These are phyloP conservation scores for Pogostemon cablin DNA, from an alignment of 257 asterid species.

Conservation along the genomic window DNA sequence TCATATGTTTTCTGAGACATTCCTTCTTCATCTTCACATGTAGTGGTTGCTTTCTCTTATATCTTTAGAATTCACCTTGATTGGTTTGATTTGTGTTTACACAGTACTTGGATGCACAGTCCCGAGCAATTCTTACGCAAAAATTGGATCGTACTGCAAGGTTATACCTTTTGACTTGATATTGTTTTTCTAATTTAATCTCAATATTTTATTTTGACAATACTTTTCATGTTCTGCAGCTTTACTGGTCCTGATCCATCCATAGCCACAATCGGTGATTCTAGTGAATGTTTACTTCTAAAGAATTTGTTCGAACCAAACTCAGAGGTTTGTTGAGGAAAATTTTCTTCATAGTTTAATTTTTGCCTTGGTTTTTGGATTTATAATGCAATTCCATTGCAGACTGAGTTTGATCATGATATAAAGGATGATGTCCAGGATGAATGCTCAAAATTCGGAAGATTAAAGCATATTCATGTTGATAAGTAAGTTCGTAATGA, in stretches of 20 bases:
- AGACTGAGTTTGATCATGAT: slow-evolving; percentile 72
- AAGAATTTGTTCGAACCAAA: slow-evolving; percentile 75
- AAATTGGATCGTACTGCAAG: slow-evolving; percentile 69
- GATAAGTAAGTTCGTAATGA: slow-evolving; percentile 56
- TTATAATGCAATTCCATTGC: slow-evolving; percentile 33
- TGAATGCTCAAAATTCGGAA: slow-evolving; percentile 63
- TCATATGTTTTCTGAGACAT: not conserved
- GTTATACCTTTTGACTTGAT: slow-evolving; percentile 35
- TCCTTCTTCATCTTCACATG: slow-evolving; percentile 14
- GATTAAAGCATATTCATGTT: slow-evolving; percentile 60
- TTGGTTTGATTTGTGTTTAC: slow-evolving; percentile 26
- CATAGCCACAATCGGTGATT: slow-evolving; percentile 52
- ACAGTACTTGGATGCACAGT: slow-evolving; percentile 71
- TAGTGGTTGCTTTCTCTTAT: slow-evolving; percentile 1
- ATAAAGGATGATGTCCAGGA: slow-evolving; percentile 71
- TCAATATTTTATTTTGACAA: slow-evolving; percentile 25
- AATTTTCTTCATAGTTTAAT: not conserved
- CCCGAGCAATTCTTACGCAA: slow-evolving; percentile 64
- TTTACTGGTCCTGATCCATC: slow-evolving; percentile 45
- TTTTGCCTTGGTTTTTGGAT: slow-evolving; percentile 11
- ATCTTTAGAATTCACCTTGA: slow-evolving; percentile 10
- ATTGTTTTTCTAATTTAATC: not conserved
- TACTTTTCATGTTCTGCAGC: slow-evolving; percentile 40
- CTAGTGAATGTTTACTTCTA: slow-evolving; percentile 73
- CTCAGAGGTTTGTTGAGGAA: slow-evolving; percentile 49